Conservation (phyloP, 305 asterid species). For the Striga hermonthica region DNA sequence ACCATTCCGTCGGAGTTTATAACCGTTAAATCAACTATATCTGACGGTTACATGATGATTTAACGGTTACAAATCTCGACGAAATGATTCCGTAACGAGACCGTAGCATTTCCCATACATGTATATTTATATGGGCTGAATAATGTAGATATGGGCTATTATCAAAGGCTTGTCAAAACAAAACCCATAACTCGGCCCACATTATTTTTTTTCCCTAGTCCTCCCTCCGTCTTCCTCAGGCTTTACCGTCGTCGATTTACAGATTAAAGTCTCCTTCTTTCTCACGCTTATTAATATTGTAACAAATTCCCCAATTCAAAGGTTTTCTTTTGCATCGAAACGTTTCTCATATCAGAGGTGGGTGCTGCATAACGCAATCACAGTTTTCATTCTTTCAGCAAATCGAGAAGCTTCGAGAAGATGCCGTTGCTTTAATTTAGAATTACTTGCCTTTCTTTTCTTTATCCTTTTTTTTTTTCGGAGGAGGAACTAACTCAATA, state of each 20-base stretch:
- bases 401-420: slow-evolving; percentile 13
- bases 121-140: no score
- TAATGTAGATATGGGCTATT: slow-evolving; percentile 28
- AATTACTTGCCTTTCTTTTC: slow-evolving; percentile 9
- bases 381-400: not conserved
- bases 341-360: slow-evolving; percentile 24
- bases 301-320: slow-evolving; percentile 22
- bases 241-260: slow-evolving; percentile 28
- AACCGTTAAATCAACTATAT: no score
- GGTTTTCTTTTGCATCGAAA: slow-evolving; percentile 13
- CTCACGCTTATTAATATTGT: slow-evolving; percentile 16
- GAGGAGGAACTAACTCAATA: not conserved
- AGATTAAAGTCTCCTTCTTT: slow-evolving; percentile 23
- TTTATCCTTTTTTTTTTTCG: not conserved
- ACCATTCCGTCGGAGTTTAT: no score
- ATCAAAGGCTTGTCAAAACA: not conserved
- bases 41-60: no score
- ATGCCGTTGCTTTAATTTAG: not conserved
- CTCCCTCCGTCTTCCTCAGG: slow-evolving; percentile 13
- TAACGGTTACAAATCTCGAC: no score
- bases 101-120: no score
- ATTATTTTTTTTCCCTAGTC: slow-evolving; percentile 20
- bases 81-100: no score
- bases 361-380: slow-evolving; percentile 8
- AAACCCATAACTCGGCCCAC: slow-evolving; percentile 22